Evolutionary conservation across 2,329 filamentous ascomycete species (phyloP).

Genomic region (Camptophora hylomeconis): DNA sequence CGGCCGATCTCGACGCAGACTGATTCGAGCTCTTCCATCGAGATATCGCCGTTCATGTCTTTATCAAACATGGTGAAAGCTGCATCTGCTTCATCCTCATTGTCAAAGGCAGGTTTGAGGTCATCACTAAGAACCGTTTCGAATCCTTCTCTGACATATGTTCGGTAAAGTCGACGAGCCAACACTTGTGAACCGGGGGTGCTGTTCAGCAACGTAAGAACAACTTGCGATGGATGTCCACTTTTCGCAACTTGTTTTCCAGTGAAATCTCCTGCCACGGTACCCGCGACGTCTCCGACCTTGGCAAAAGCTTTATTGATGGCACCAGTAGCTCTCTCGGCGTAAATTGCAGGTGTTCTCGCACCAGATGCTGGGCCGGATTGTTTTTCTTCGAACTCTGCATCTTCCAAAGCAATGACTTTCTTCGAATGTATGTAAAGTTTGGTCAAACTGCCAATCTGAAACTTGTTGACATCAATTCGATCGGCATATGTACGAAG

Average conservation of each 20-base stretch:
- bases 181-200: conserved; percentile 68
- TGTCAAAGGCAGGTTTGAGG: conserved; percentile 63
- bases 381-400: conserved; percentile 56
- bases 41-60: conserved; percentile 92
- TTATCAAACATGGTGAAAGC: conserved; percentile 92
- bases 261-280: conserved; percentile 83
- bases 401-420: conserved; percentile 57
- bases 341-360: conserved; percentile 60
- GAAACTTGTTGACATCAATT: conserved; percentile 85
- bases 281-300: conserved; percentile 73
- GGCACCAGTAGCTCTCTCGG: conserved; percentile 57
- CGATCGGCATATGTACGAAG: conserved; percentile 78
- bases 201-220: conserved; percentile 61
- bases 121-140: conserved; percentile 71
- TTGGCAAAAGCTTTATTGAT: conserved; percentile 64
- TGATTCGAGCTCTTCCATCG: conserved; percentile 84
- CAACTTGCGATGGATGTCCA: conserved; percentile 72
- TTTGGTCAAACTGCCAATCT: conserved; percentile 57
- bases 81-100: conserved; percentile 72
- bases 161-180: conserved; percentile 77
- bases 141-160: conserved; percentile 60
- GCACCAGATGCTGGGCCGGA: conserved; percentile 41
- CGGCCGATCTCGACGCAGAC: conserved; percentile 90
- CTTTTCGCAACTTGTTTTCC: conserved; percentile 55
- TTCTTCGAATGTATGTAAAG: conserved; percentile 52